phyloP scores from a whole-genome alignment of 352 stramenopile genomes.

The Sclerospora graminicola region DNA sequence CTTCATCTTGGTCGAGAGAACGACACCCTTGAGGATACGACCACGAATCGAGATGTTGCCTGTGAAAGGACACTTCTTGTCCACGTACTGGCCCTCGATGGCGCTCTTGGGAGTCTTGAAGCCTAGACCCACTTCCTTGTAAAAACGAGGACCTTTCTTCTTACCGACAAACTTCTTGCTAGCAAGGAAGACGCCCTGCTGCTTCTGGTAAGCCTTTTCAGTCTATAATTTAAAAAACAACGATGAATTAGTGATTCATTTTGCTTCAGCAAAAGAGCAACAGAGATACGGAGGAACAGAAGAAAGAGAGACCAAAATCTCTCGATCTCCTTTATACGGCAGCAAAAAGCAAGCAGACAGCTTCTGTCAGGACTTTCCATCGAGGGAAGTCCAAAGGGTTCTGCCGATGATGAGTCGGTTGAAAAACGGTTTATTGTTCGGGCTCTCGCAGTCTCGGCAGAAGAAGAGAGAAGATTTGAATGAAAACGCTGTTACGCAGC shows the following conservation, averaged over 20 bases:
- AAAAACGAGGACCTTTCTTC: conserved; percentile 94
- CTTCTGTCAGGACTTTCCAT: conserved; percentile 3
- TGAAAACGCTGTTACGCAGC: background rate
- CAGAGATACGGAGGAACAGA: background rate
- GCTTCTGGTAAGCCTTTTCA: conserved; percentile 99
- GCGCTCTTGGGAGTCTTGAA: conserved; percentile 98
- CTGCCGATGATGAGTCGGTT: conserved; percentile 38
- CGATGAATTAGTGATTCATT: background rate
- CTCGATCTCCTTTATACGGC: background rate
- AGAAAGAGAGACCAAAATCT: background rate
- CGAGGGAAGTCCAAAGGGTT: conserved; percentile 6
- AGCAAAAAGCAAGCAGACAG: conserved; percentile 14
- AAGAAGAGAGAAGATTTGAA: background rate
- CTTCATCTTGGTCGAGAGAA: conserved; percentile 99
- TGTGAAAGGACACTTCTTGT: conserved; percentile 99
- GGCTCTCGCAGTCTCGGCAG: conserved; percentile 15
- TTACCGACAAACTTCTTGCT: conserved; percentile 92
- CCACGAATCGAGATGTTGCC: conserved; percentile 98
- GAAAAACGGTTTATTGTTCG: conserved; percentile 11
- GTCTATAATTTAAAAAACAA: conserved; percentile 53
- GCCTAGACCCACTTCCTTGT: conserved; percentile 95
- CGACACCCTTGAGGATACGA: conserved; percentile 96
- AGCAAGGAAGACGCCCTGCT: conserved; percentile 97
- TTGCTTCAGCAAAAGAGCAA: background rate
- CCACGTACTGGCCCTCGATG: conserved; percentile 93